Evolutionary conservation across 768 basidiomycete species (phyloP).

Genomic region (Termitomyces sp.): DNA sequence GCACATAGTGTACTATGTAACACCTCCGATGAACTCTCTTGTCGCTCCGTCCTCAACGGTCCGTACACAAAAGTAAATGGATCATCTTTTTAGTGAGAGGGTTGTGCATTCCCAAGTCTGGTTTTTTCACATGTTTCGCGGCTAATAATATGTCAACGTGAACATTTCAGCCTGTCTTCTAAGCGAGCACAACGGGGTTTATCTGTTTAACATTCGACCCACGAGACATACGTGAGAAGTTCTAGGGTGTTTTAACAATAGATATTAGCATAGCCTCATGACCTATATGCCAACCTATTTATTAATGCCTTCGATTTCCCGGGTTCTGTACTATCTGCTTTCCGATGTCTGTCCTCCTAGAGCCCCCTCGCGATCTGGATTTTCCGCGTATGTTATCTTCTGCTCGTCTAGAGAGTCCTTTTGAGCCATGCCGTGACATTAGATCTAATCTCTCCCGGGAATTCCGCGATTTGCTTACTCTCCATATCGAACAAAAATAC

Average conservation of each 20-base stretch:
- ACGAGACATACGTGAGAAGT: neutral
- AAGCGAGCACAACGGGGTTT: neutral
- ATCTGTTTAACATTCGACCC: neutral
- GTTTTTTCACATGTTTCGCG: neutral
- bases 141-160: neutral
- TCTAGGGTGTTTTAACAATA: neutral
- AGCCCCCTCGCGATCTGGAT: constrained; percentile 53
- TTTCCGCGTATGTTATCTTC: neutral
- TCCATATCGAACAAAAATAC: neutral
- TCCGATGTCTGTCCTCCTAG: constrained; percentile 58
- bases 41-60: neutral
- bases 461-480: neutral
- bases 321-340: neutral
- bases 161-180: neutral
- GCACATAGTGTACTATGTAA: neutral
- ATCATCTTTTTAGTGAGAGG: neutral
- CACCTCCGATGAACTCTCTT: neutral
- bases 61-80: neutral
- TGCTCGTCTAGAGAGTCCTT: neutral
- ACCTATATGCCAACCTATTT: neutral
- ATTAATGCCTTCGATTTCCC: neutral
- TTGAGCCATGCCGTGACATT: neutral
- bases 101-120: neutral
- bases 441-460: neutral
- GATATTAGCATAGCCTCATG: neutral